Percentiles rank a stretch among this genome's conserved stretches.
These are phyloP conservation scores for Tolypocladium amazonense DNA, from an alignment of 2,329 filamentous ascomycete genomes.

Conservation along the genomic window DNA sequence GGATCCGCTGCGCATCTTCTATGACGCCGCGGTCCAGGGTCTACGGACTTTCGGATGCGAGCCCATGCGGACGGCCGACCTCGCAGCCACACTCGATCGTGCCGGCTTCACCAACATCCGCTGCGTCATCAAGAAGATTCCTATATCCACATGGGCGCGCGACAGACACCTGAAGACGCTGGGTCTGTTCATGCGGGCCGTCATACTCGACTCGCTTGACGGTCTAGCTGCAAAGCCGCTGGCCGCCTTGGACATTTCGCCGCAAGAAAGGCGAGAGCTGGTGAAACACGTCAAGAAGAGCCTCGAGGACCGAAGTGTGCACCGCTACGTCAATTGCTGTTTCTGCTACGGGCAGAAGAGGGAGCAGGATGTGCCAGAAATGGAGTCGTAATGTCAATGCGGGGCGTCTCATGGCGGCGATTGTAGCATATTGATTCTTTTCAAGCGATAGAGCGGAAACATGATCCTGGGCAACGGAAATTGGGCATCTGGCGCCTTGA, in stretches of 20 bases:
- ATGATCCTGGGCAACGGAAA: not conserved
- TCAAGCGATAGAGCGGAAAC: not conserved
- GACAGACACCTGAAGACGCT: slow-evolving; percentile 28
- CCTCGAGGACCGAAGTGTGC: slow-evolving; percentile 22
- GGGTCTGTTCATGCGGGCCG: slow-evolving; percentile 33
- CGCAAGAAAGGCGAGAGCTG: slow-evolving; percentile 22
- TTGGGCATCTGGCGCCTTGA: not conserved
- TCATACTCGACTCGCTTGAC: slow-evolving; percentile 29
- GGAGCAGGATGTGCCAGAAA: not conserved
- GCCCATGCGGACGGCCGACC: slow-evolving; percentile 20
- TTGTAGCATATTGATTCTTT: not conserved
- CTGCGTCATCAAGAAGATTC: slow-evolving; percentile 30
- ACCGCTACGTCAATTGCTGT: slow-evolving; percentile 32
- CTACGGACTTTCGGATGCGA: slow-evolving; percentile 27
- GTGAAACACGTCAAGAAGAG: slow-evolving; percentile 19
- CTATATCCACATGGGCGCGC: slow-evolving; percentile 33
- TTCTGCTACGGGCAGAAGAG: slow-evolving; percentile 33
- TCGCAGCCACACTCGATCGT: slow-evolving; percentile 23
- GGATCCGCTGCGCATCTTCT: slow-evolving; percentile 24
- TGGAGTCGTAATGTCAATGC: not conserved
- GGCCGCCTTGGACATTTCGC: slow-evolving; percentile 22
- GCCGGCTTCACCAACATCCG: slow-evolving; percentile 35
- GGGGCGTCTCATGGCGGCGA: not conserved
- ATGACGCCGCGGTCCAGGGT: slow-evolving; percentile 18
- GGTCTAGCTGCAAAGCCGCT: slow-evolving; percentile 31